These are phyloP conservation scores for Tolypocladium ophioglossoides DNA, from an alignment of 2,329 filamentous ascomycete genomes.

Conservation along the genomic window DNA sequence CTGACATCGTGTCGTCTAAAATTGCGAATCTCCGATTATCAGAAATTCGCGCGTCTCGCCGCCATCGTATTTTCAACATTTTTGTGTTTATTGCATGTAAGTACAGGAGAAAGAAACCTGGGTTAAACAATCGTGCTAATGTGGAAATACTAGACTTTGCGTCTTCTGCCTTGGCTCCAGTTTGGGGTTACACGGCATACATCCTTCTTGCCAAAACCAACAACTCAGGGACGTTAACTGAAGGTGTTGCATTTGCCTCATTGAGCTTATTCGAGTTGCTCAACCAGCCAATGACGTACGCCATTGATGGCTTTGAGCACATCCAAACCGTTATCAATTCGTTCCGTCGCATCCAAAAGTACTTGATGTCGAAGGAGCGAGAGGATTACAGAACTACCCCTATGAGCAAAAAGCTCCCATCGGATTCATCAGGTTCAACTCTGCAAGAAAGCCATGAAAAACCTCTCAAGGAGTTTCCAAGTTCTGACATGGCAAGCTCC, in stretches of 20 bases:
- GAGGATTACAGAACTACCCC: constrained; percentile 3
- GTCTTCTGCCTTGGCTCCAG: constrained; percentile 8
- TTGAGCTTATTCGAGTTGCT: constrained; percentile 10
- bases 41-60: constrained; percentile 22
- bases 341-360: constrained; percentile 10
- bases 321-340: constrained; percentile 10
- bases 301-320: constrained; percentile 10
- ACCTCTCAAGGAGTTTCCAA: not conserved
- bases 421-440: not conserved
- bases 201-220: constrained; percentile 6
- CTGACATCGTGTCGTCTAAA: constrained; percentile 17
- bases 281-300: constrained; percentile 9
- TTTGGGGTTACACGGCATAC: constrained; percentile 9
- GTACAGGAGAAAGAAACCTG: not conserved
- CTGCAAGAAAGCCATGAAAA: not conserved
- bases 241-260: constrained; percentile 10
- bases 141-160: constrained; percentile 1
- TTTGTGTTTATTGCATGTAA: constrained; percentile 7
- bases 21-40: constrained; percentile 22
- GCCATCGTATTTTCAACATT: constrained; percentile 11
- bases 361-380: constrained; percentile 9
- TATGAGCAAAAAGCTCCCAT: not conserved
- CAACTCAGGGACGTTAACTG: constrained; percentile 6
- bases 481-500: not conserved
- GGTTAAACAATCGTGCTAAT: not conserved